Evolutionary conservation across 495 filamentous ascomycete genomes (phyloP).

Genomic region (Tuber magnatum): DNA sequence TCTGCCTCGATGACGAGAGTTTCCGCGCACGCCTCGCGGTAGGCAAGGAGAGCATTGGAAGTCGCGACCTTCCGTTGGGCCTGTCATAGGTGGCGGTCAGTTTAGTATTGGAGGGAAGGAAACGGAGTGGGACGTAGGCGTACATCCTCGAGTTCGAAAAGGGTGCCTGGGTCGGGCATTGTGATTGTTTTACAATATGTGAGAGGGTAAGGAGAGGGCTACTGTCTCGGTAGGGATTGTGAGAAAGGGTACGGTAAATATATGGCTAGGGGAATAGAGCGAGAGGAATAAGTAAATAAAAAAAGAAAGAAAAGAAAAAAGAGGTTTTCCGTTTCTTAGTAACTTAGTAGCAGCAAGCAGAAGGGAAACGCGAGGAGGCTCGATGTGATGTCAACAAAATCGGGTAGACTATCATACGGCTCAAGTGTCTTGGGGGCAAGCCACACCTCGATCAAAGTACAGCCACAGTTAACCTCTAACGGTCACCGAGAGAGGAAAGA

Average conservation of each 20-base stretch:
- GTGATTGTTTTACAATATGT: neutral
- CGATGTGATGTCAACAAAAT: neutral
- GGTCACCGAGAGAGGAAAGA: neutral
- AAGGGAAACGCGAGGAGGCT: slow-evolving; percentile 17
- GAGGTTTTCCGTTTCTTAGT: slow-evolving; percentile 2
- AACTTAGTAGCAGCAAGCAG: neutral
- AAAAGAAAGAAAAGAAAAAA: neutral
- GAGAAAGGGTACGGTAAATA: neutral
- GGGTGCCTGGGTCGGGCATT: slow-evolving; percentile 17
- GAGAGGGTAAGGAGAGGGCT: neutral
- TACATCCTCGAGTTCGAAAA: slow-evolving; percentile 32
- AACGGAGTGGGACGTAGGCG: neutral
- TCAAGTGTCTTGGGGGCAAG: neutral
- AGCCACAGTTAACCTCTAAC: slow-evolving; percentile 3
- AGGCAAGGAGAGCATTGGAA: slow-evolving; percentile 22
- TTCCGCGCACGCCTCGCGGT: slow-evolving; percentile 22
- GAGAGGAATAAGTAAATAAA: neutral
- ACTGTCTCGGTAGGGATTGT: neutral
- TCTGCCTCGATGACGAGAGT: slow-evolving; percentile 26
- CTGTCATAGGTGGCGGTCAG: slow-evolving; percentile 20
- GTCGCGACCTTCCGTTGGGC: slow-evolving; percentile 31
- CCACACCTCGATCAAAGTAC: neutral
- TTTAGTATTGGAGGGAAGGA: neutral
- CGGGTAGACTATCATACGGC: too few relatives aligned
- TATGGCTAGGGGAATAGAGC: neutral